Base-by-base conservation (phyloP, 768 basidiomycete genomes). In the Russula griseocarnosa region DNA sequence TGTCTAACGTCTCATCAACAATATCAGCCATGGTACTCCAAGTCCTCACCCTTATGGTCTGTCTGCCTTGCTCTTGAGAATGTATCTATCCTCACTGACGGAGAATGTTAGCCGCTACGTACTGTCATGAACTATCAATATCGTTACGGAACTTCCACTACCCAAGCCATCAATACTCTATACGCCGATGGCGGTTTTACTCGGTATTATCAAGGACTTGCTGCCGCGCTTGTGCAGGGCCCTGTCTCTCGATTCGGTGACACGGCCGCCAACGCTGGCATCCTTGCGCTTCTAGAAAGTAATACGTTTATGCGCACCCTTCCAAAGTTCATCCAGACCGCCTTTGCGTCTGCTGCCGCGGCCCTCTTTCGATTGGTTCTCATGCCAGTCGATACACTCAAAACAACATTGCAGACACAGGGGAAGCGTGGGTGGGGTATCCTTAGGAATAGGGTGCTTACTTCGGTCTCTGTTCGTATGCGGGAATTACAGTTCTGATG, bases 81-180 rank as follows among this genome's bases (percentile, higher is more conserved):
- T 65, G 38, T 18, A 63, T 42, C 69, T 61, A 65, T 47, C 65
- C 14, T 28, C n/a, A 42, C n/a, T 32, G 30, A 55, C 56, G 5
- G 22, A 47, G 9, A 3, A 44, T 13, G 49, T 14, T 59, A 88
- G 88, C 94, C 93, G 6, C 75, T 96, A n/a, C 84, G 93, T n/a
- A 97, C 95, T 3, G 82, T 94, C 60, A 98, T 98, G 96, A 98
- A 98, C 79, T 97, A 91, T 72, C 93, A 94, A 76, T 94, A 94
- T 73, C 84, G 88, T 58, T 94, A 85, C 71, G 94, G 94, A n/a
- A 88, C 87, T 2, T 82, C 85, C 1, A 85, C 85, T 7, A 84
- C 84, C 0, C 75, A 81, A 44, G 87, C 90, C 14, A 82, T 81
- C 61, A 73, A 74, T 54, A 91, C 83, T 3, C 84, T 95, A 20